Conservation (phyloP, 768 basidiomycete species). For the Podaxis sp. region DNA sequence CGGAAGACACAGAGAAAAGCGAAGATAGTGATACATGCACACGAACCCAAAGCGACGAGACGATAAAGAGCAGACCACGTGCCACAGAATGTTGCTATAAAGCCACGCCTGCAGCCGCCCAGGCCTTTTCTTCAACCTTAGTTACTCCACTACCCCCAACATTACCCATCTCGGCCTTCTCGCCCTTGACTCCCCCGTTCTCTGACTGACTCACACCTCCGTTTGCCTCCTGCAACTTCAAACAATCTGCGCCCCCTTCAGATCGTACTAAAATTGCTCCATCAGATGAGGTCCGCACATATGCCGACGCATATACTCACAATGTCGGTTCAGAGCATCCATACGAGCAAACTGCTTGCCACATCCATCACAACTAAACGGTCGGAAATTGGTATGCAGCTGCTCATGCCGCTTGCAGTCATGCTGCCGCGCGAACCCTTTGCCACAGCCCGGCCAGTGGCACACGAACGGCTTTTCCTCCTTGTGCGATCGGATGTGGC, state of each 20-base stretch:
- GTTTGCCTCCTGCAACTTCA: conserved; percentile 20
- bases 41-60: background rate
- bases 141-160: conserved; percentile 9
- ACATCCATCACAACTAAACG: conserved; percentile 92
- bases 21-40: background rate
- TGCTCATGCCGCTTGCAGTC: conserved; percentile 97
- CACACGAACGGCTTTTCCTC: conserved; percentile 95
- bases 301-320: conserved; percentile 46
- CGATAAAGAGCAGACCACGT: background rate
- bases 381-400: conserved; percentile 88
- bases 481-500: conserved; percentile 93
- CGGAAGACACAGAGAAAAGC: background rate
- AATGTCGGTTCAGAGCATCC: conserved; percentile 92
- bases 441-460: conserved; percentile 91
- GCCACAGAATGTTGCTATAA: conserved; percentile 6
- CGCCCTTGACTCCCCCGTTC: background rate
- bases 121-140: conserved; percentile 3
- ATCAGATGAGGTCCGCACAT: background rate
- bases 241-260: conserved; percentile 29
- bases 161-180: conserved; percentile 13
- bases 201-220: background rate
- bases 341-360: conserved; percentile 91
- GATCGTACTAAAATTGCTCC: conserved; percentile 19
- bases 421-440: conserved; percentile 92
- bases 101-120: background rate